These are phyloP conservation scores for Amphibolis antarctica DNA, from an alignment of 106 monocot species.

Conservation along the genomic window DNA sequence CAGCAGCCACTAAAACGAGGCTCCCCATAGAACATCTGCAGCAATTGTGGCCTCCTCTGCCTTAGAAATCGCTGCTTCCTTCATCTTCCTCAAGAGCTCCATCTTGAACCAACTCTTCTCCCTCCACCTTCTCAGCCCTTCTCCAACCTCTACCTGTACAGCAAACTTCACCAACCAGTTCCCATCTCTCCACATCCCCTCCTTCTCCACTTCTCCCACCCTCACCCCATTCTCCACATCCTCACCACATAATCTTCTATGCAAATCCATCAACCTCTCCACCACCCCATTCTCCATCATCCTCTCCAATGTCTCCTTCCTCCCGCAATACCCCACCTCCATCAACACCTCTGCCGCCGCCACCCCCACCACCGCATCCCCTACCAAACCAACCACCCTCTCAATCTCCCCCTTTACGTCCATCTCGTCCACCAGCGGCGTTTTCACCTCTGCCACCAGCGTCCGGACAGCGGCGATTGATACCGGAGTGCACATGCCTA, in stretches of 20 bases:
- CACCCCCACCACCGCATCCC: conserved; percentile 11
- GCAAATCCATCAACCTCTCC: conserved; percentile 36
- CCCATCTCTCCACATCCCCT: conserved; percentile 20
- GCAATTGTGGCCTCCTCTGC: conserved; percentile 40
- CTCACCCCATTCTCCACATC: neutral
- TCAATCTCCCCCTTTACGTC: conserved; percentile 35
- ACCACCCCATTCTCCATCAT: conserved; percentile 48
- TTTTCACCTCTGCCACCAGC: conserved; percentile 36
- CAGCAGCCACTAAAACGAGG: conserved; percentile 23
- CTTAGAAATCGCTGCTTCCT: conserved; percentile 29
- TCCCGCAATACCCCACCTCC: conserved; percentile 42
- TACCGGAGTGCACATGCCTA: conserved; percentile 21
- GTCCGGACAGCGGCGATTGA: conserved; percentile 31
- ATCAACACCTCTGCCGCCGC: conserved; percentile 25
- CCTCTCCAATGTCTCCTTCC: conserved; percentile 53
- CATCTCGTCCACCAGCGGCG: conserved; percentile 65
- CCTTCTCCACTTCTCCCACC: neutral
- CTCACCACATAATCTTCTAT: conserved; percentile 8
- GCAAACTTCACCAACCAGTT: conserved; percentile 52
- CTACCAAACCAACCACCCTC: conserved; percentile 26
- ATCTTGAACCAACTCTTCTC: conserved; percentile 41
- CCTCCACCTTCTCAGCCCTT: conserved; percentile 35
- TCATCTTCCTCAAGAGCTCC: conserved; percentile 38
- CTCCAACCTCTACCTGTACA: conserved; percentile 62
- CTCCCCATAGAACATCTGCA: conserved; percentile 70